Evolutionary conservation across 1,284 basidiomycete genomes (phyloP), one percentile per base, ranked within the genome.

Genomic region (Melampsora americana): DNA sequence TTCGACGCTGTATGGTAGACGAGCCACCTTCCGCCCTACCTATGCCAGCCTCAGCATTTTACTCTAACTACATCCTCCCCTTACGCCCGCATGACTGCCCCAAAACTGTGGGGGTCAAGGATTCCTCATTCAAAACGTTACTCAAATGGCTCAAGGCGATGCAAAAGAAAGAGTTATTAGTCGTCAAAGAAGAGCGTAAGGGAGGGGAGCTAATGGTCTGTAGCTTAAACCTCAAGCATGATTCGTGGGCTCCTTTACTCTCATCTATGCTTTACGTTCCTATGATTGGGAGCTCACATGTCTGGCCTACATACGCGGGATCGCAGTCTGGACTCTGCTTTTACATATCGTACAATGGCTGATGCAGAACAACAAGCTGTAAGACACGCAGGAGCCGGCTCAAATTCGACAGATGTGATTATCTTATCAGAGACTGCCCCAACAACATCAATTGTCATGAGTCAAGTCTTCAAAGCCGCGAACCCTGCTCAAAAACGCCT

Each of bases 111-210:
- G 70, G 61, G n/a, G 61, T 72, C 28, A 72, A 72, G 18, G 70
- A 72, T 64, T 72, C 70, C 1, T 64, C 60, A 16, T 42, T 46
- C n/a, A 72, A 72, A 30, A 72, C 18, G 16, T n/a, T 72, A 2
- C 26, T 44, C 4, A 72, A 72, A 28, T 72, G 70, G 70, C 23
- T 72, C 39, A 72, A 72, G 39, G 18, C 28, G 11, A 23, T 48
- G 6, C 70, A 72, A 32, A 72, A 72, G 26, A 72, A 56, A 39
- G 61, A 35, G 1, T 35, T 65, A 18, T 23, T 72, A n/a, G 32
- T 18, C n/a, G n/a, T 64, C 30, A 72, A 72, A 50, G 70, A 72
- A 28, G 70, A 72, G 14, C 61, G 70, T n/a, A 72, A 72, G 50
- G 61, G 60, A 32, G 70, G 60, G 14, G 61, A 72, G 44, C 50